phyloP scores from a whole-genome alignment of 306 rosid species.

The Alnus glutinosa region DNA sequence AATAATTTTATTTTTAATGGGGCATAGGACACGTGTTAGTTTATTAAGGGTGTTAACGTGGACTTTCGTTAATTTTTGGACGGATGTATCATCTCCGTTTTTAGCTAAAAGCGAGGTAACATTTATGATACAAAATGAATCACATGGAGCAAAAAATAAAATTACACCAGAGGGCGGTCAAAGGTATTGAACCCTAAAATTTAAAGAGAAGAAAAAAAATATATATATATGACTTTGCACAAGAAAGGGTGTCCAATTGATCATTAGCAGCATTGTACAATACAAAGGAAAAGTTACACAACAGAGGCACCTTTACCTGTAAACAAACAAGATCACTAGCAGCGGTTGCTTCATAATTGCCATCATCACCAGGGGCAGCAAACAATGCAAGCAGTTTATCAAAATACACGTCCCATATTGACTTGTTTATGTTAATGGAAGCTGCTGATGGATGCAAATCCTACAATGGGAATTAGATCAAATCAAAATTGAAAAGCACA shows the following conservation, averaged over 20 bases:
- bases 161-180: too few relatives aligned
- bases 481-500: background rate
- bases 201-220: background rate
- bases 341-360: conserved; percentile 85
- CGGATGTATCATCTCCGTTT: too few relatives aligned
- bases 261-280: background rate
- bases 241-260: background rate
- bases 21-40: too few relatives aligned
- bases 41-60: too few relatives aligned
- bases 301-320: conserved; percentile 48
- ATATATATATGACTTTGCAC: background rate
- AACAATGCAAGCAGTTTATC: conserved; percentile 62
- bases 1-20: too few relatives aligned
- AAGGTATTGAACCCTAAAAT: too few relatives aligned
- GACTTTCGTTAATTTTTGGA: too few relatives aligned
- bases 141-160: too few relatives aligned
- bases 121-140: too few relatives aligned
- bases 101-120: too few relatives aligned
- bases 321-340: conserved; percentile 81
- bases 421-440: conserved; percentile 63
- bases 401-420: conserved; percentile 72
- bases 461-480: conserved; percentile 35
- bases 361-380: conserved; percentile 67
- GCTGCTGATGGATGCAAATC: conserved; percentile 69
- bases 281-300: background rate